Evolutionary conservation across 108 stramenopile species (phyloP), one percentile per base, ranked within the genome.

Genomic region (Pseudonitzschia multiseries): DNA sequence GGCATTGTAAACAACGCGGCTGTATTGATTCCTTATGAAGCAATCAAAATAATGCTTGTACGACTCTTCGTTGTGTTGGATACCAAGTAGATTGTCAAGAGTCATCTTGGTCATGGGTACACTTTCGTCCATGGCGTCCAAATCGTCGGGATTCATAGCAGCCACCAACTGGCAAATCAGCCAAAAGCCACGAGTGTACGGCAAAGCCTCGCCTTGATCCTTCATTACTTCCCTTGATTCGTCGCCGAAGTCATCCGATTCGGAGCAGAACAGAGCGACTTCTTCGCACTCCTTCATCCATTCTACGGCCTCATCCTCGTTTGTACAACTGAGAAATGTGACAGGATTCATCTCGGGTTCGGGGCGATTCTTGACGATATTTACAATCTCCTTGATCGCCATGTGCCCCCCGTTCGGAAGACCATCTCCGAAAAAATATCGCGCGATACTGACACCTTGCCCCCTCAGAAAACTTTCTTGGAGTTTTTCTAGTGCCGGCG

Each of bases 261-360:
- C 82, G 53, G 82, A 77, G 56, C 85, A 86, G 48, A 75, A 86
- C 20, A 79, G 85, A 21, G 68, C 78, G 51, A 81, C 68, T 60
- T 86, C 85, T 67, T 86, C 82, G 52, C 70, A 56, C 32, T 81
- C 79, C 26, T 85, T 85, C 84, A 86, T 86, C 85, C 85, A 86
- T 65, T 81, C 80, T 13, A 72, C 59, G 12, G 21, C 40, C 4
- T 69, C 53, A 2, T 57, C 66, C 26, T 83, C 74, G 65, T 81
- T 81, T 31, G 85, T 83, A 41, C 82, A 83, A 73, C 73, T 78
- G 36, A 86, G 70, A 62, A 86, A 86, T 0, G 84, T 85, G 40
- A 86, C 53, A n/a, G 82, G 85, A 70, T 83, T 86, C 17, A 62
- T 62, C 0, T 56, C 63, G 0, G 85, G 85, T 46, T 81, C 69